phyloP scores from a whole-genome alignment of 352 stramenopile species.

The Lagenidium giganteum region DNA sequence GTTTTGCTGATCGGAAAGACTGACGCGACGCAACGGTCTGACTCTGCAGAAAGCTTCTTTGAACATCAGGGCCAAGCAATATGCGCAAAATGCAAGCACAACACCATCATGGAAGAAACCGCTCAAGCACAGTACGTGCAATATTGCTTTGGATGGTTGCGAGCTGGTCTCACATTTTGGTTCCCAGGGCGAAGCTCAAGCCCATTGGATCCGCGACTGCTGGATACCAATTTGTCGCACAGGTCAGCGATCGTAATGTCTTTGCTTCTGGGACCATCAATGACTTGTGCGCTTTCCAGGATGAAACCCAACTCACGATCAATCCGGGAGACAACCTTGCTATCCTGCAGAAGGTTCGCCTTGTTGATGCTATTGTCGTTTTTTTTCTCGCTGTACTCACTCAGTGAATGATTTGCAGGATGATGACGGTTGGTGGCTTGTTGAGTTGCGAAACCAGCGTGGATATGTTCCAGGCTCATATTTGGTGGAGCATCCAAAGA shows the following conservation, averaged over 20 bases:
- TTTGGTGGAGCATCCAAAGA: slow-evolving; percentile 70
- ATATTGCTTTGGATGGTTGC: slow-evolving; percentile 22
- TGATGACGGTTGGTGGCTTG: slow-evolving; percentile 82
- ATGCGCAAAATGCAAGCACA: slow-evolving; percentile 76
- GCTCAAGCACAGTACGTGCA: slow-evolving; percentile 35
- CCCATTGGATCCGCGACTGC: background rate
- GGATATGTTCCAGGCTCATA: slow-evolving; percentile 82
- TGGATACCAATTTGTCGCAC: background rate
- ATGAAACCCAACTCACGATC: slow-evolving; percentile 83
- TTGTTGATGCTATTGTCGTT: too few species aligned
- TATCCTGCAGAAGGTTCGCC: slow-evolving; percentile 68
- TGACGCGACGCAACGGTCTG: background rate
- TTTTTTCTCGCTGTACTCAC: background rate
- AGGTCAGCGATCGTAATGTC: too few species aligned
- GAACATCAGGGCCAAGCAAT: slow-evolving; percentile 72
- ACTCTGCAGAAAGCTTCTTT: slow-evolving; percentile 72
- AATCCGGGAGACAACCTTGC: slow-evolving; percentile 66
- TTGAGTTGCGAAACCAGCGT: slow-evolving; percentile 57
- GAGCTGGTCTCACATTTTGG: slow-evolving; percentile 58
- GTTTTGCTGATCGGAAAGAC: background rate
- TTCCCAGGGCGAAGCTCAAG: slow-evolving; percentile 18
- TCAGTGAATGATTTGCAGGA: slow-evolving; percentile 21
- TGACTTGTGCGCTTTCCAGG: too few species aligned
- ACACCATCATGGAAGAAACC: slow-evolving; percentile 54
- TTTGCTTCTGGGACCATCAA: too few species aligned